Percentiles rank a stretch among this genome's conserved stretches.
Conservation (phyloP, 805 yeast genomes). For the Sugiyamaella marilandica region DNA sequence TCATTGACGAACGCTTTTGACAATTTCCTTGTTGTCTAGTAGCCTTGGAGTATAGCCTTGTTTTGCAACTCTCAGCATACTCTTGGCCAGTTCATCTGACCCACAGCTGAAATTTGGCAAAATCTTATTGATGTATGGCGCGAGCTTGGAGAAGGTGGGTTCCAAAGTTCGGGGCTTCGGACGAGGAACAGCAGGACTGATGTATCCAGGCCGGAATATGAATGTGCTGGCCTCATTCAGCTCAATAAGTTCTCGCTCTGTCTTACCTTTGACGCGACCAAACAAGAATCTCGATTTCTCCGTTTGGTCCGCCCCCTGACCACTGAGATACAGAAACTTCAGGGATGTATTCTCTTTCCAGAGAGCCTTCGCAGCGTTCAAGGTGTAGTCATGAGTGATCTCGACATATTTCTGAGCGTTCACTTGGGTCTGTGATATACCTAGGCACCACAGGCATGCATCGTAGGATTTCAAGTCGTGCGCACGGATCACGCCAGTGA, state of each 20-base stretch:
- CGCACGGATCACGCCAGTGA: background rate
- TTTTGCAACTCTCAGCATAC: slow-evolving; percentile 8
- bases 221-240: background rate
- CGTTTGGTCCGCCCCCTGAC: slow-evolving; percentile 9
- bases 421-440: slow-evolving; percentile 9
- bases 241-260: slow-evolving; percentile 5
- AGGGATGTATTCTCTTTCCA: slow-evolving; percentile 6
- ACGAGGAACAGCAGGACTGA: slow-evolving; percentile 5
- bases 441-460: slow-evolving; percentile 10
- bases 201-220: slow-evolving; percentile 10
- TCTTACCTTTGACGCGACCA: slow-evolving; percentile 6
- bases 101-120: background rate
- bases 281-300: slow-evolving; percentile 6
- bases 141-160: background rate
- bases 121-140: slow-evolving; percentile 1
- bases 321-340: slow-evolving; percentile 12
- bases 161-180: background rate
- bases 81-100: slow-evolving; percentile 5
- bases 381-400: slow-evolving; percentile 12
- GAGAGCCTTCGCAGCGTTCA: slow-evolving; percentile 5
- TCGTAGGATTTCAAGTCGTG: slow-evolving; percentile 1
- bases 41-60: background rate
- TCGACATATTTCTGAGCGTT: slow-evolving; percentile 1
- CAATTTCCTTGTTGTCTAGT: slow-evolving; percentile 4
- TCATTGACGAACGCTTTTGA: background rate